Conservation (phyloP, 306 rosid species). For the Arachis hypogaea region DNA sequence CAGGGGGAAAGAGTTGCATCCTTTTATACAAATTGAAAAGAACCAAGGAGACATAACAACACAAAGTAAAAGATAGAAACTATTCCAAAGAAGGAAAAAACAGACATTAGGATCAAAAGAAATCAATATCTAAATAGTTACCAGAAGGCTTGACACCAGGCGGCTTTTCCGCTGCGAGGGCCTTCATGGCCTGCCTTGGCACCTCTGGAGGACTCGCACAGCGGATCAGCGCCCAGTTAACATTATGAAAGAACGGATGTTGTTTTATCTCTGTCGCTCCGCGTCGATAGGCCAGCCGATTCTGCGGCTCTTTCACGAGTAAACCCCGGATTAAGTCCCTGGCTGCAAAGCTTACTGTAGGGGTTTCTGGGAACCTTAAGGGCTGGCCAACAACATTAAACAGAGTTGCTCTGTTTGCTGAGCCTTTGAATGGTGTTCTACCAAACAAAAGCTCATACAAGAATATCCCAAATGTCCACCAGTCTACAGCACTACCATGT, state of each 20-base stretch:
- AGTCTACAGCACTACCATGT: constrained; percentile 98
- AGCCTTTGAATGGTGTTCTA: constrained; percentile 91
- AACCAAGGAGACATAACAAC: constrained; percentile 48
- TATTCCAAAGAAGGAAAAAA: constrained; percentile 37
- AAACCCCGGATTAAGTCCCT: constrained; percentile 92
- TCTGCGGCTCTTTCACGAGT: constrained; percentile 95
- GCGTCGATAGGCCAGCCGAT: constrained; percentile 91
- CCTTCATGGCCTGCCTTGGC: constrained; percentile 62
- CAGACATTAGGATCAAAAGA: constrained; percentile 63
- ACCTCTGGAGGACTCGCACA: constrained; percentile 90
- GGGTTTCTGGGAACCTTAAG: constrained; percentile 86
- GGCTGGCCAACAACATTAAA: constrained; percentile 96
- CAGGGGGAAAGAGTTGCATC: constrained; percentile 38
- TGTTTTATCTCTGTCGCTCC: constrained; percentile 94
- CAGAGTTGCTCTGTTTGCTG: constrained; percentile 83
- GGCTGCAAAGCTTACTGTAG: constrained; percentile 92
- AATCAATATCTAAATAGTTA: constrained; percentile 93
- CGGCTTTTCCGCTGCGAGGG: constrained; percentile 48
- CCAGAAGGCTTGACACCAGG: constrained; percentile 85
- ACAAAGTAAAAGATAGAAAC: constrained; percentile 46
- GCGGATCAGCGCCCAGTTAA: constrained; percentile 97
- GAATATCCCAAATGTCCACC: constrained; percentile 99
- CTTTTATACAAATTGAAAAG: constrained; percentile 55
- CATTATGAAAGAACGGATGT: constrained; percentile 91
- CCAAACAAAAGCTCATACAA: constrained; percentile 93